phyloP scores from a whole-genome alignment of 352 stramenopile genomes.

The Globisporangium megalacanthum region DNA sequence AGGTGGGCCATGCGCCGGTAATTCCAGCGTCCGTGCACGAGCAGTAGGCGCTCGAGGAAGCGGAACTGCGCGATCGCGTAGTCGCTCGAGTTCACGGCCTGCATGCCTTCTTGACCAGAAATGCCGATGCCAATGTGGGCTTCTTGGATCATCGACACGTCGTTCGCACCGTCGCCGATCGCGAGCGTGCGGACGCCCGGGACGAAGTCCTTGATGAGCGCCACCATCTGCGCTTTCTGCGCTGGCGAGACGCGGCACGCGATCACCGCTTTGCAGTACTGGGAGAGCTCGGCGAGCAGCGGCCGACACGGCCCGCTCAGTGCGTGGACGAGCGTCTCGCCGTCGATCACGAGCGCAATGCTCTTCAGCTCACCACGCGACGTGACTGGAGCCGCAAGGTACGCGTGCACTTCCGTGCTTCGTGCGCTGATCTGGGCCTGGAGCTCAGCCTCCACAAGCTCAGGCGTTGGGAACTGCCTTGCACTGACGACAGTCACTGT shows the following conservation, averaged over 20 bases:
- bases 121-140: slow-evolving; percentile 91
- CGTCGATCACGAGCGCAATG: slow-evolving; percentile 77
- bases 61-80: slow-evolving; percentile 93
- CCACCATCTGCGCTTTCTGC: slow-evolving; percentile 85
- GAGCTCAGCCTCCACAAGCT: slow-evolving; percentile 46
- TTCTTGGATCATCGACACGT: slow-evolving; percentile 95
- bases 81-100: slow-evolving; percentile 92
- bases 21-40: slow-evolving; percentile 91
- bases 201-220: slow-evolving; percentile 72
- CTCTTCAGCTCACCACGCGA: slow-evolving; percentile 41
- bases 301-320: slow-evolving; percentile 34
- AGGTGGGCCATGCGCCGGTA: slow-evolving; percentile 88
- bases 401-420: slow-evolving; percentile 38
- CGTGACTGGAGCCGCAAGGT: slow-evolving; percentile 34
- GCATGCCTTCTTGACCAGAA: slow-evolving; percentile 88
- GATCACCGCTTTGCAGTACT: slow-evolving; percentile 86
- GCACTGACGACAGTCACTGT: slow-evolving; percentile 62
- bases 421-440: slow-evolving; percentile 34
- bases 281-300: slow-evolving; percentile 57
- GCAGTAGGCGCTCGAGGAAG: slow-evolving; percentile 84
- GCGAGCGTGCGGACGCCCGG: slow-evolving; percentile 72
- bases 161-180: slow-evolving; percentile 94
- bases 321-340: slow-evolving; percentile 60
- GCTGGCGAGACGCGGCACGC: slow-evolving; percentile 81
- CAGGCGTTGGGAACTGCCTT: slow-evolving; percentile 42